Conservation (phyloP, 148 eudicot species). For the Rhododendron mucronatum region DNA sequence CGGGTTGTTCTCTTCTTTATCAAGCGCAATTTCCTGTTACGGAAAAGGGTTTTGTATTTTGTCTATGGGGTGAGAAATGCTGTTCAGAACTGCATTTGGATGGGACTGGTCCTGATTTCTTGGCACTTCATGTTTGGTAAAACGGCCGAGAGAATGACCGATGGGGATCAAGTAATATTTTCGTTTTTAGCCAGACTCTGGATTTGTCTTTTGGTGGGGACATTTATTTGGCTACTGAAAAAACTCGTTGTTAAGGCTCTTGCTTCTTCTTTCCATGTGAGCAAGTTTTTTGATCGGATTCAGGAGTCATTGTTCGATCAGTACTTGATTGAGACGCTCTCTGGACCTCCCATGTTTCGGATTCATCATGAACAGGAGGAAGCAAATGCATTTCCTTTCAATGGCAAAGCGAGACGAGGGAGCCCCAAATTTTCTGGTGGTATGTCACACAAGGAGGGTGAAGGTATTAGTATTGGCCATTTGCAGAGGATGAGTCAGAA, state of each 20-base stretch:
- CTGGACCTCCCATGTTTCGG: conserved; percentile 28
- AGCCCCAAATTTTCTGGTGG: conserved; percentile 34
- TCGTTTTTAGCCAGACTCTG: conserved; percentile 26
- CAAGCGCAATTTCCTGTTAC: conserved; percentile 24
- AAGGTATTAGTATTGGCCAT: conserved; percentile 40
- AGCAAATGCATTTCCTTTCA: conserved; percentile 41
- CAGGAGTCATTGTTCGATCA: conserved; percentile 35
- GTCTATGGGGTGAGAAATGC: conserved; percentile 32
- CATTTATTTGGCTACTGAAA: conserved; percentile 28
- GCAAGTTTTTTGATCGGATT: conserved; percentile 40
- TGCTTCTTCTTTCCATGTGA: conserved; percentile 44
- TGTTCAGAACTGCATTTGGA: conserved; percentile 29
- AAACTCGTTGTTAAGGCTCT: conserved; percentile 31
- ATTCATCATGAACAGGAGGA: conserved; percentile 26
- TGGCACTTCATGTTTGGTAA: conserved; percentile 28
- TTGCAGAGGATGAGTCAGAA: conserved; percentile 46
- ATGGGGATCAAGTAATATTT: conserved; percentile 4
- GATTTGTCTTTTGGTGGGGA: conserved; percentile 30
- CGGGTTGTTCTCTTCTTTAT: conserved; percentile 25
- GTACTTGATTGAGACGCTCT: conserved; percentile 30
- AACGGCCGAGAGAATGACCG: conserved; percentile 12
- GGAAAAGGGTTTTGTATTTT: conserved; percentile 36
- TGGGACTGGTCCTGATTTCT: conserved; percentile 28
- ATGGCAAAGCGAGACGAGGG: conserved; percentile 34
- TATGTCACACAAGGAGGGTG: conserved; percentile 14